A percentile compares a stretch with the other conserved stretches of the same genome.
Conservation (phyloP, 2,329 filamentous ascomycete species). For the Xylariaceae sp. region DNA sequence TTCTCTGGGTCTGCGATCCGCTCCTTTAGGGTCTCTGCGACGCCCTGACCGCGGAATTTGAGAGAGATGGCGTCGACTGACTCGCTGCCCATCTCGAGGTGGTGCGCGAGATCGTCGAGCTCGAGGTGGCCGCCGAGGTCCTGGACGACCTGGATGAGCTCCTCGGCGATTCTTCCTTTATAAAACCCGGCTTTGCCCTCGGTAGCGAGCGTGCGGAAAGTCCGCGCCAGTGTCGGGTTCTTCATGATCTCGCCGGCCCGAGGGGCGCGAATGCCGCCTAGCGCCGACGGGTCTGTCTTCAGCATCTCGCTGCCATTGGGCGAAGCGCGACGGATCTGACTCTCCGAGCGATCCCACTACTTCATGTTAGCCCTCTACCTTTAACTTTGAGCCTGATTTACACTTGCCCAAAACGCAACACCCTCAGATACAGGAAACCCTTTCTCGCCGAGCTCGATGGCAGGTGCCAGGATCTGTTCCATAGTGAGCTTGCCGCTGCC, state of each 20-base stretch:
- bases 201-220: constrained; percentile 70
- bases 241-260: constrained; percentile 80
- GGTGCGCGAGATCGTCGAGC: constrained; percentile 72
- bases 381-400: not conserved
- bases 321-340: constrained; percentile 62
- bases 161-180: constrained; percentile 72
- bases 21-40: constrained; percentile 25
- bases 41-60: constrained; percentile 62
- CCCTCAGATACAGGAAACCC: constrained; percentile 88
- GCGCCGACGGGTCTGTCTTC: constrained; percentile 64
- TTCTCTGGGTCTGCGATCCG: constrained; percentile 31
- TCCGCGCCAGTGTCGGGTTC: constrained; percentile 73
- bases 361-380: not conserved
- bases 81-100: constrained; percentile 64
- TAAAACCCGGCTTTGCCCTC: constrained; percentile 92
- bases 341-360: constrained; percentile 68
- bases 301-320: constrained; percentile 85
- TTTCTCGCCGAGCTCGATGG: constrained; percentile 77
- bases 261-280: constrained; percentile 68
- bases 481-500: constrained; percentile 79
- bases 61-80: constrained; percentile 80
- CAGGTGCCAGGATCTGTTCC: constrained; percentile 72
- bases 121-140: constrained; percentile 72
- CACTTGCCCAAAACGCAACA: constrained; percentile 59
- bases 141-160: constrained; percentile 70